These are phyloP conservation scores for Capillidium heterosporum DNA, from an alignment of 371 early-diverging fungal genomes.

Conservation along the genomic window DNA sequence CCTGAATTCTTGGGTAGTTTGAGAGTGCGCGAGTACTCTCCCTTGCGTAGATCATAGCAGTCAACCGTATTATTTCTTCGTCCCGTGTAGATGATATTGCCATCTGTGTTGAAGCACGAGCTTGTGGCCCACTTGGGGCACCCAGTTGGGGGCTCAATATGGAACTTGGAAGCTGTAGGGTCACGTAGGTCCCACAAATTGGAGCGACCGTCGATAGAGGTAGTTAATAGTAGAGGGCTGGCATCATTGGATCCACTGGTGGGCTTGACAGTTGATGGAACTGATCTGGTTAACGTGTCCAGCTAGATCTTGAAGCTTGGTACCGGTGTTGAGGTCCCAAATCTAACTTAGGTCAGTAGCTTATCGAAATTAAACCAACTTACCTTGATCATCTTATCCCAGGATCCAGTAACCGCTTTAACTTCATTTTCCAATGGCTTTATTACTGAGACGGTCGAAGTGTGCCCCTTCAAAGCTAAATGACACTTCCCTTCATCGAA, in stretches of 20 bases:
- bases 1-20: conserved; percentile 82
- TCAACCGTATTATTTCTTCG: conserved; percentile 74
- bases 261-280: conserved; percentile 51
- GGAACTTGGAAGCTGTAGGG: conserved; percentile 26
- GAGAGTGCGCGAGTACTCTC: conserved; percentile 42
- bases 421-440: conserved; percentile 55
- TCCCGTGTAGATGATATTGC: conserved; percentile 49
- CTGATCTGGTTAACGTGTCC: conserved; percentile 70
- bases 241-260: conserved; percentile 10
- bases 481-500: conserved; percentile 85
- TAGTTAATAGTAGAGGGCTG: conserved; percentile 35
- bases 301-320: conserved; percentile 36
- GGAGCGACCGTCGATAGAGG: conserved; percentile 71
- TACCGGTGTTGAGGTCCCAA: conserved; percentile 83
- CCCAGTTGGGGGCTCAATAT: conserved; percentile 32
- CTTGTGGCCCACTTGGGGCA: conserved; percentile 84
- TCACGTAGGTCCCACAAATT: conserved; percentile 66
- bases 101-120: conserved; percentile 74
- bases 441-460: conserved; percentile 64
- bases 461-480: conserved; percentile 58
- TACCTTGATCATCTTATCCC: conserved; percentile 69
- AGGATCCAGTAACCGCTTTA: conserved; percentile 71
- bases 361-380: conserved; percentile 8
- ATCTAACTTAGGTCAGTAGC: conserved; percentile 21
- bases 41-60: conserved; percentile 62